Conservation (phyloP, 148 eudicot species). For the Arctostaphylos glauca region DNA sequence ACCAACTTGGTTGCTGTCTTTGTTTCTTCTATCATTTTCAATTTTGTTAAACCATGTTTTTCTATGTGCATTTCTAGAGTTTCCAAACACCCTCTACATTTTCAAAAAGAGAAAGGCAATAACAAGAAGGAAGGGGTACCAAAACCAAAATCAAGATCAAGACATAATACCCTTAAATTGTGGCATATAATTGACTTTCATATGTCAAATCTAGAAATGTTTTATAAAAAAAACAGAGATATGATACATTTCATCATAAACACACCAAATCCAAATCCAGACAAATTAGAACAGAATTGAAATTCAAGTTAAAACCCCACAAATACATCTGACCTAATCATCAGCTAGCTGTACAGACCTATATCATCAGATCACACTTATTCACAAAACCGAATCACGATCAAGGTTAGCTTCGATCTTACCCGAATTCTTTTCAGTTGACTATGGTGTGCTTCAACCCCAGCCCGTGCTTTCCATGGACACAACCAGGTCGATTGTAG, state of each 20-base stretch:
- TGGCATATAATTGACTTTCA: neutral
- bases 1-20: no score
- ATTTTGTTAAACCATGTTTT: no score
- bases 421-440: neutral
- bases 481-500: constrained; percentile 43
- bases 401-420: neutral
- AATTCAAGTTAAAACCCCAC: neutral
- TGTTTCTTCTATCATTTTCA: no score
- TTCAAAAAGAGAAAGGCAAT: neutral
- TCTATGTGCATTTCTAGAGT: no score
- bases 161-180: neutral
- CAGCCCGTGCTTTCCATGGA: constrained; percentile 38
- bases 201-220: neutral
- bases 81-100: no score
- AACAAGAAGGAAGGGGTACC: neutral
- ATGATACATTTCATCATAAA: neutral
- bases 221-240: neutral
- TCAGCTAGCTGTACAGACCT: neutral
- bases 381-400: neutral
- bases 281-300: neutral
- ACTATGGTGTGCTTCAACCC: neutral
- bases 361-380: constrained; percentile 1
- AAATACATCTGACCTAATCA: neutral
- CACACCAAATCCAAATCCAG: constrained; percentile 1
- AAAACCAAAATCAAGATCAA: neutral